Conservation (phyloP, 1,284 basidiomycete genomes). For the Boletus sp. region DNA sequence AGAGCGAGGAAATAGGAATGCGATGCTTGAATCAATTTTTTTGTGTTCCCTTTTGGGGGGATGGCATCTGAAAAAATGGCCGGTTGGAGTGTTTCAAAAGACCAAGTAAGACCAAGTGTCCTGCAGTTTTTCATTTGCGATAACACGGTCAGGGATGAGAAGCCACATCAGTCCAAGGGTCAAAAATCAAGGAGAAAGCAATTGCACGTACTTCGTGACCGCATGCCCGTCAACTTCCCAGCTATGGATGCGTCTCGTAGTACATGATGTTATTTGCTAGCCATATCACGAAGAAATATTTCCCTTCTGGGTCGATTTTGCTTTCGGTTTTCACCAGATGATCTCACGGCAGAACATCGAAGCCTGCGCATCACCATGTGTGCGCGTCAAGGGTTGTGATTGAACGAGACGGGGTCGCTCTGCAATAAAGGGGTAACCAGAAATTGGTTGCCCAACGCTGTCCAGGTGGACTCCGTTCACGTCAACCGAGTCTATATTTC, state of each 20-base stretch:
- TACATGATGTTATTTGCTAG: neutral
- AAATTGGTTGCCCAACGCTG: neutral
- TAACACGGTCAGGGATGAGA: conserved; percentile 21
- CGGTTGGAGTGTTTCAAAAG: neutral
- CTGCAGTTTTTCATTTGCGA: conserved; percentile 20
- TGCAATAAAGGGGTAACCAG: too few species aligned
- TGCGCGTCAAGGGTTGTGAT: neutral
- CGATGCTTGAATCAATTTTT: conserved; percentile 12
- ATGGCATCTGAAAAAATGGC: neutral
- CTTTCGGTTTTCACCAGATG: neutral
- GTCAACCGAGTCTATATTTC: too few species aligned
- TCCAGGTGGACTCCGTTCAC: neutral
- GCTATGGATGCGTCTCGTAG: too few species aligned
- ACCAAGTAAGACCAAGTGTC: neutral
- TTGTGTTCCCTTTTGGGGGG: conserved; percentile 19
- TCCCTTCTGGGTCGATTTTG: neutral
- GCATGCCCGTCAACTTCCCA: neutral
- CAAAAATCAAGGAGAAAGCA: conserved; percentile 2
- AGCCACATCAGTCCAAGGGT: conserved; percentile 14
- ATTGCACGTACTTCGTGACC: neutral
- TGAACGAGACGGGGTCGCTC: neutral
- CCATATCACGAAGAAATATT: neutral
- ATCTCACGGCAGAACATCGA: neutral
- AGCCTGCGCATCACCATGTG: neutral
- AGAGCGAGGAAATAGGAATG: neutral